A percentile compares a stretch with the other conserved stretches of the same genome.
Evolutionary conservation across 352 stramenopile genomes (phyloP).

Genomic region (Peronospora farinosa): DNA sequence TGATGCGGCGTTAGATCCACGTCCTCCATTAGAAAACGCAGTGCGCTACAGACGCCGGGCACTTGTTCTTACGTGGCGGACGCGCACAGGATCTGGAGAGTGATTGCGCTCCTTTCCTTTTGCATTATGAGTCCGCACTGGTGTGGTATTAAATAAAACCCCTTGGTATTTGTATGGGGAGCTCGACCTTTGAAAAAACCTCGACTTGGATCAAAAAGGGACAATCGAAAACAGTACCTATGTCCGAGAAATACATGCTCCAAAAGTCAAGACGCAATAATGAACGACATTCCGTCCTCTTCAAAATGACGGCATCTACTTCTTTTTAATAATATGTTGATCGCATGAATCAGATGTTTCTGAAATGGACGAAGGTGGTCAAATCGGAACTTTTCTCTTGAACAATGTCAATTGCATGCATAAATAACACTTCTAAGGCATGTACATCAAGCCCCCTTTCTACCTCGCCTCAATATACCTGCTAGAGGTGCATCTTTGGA

Average conservation of each 20-base stretch:
- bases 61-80: conserved; percentile 15
- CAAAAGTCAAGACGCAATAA: neutral
- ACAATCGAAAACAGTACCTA: conserved; percentile 3
- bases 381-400: neutral
- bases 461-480: conserved; percentile 12
- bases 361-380: neutral
- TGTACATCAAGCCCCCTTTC: conserved; percentile 24
- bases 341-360: neutral
- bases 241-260: conserved; percentile 15
- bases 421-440: neutral
- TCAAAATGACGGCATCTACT: no score
- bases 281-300: no score
- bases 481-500: conserved; percentile 16
- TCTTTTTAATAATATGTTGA: neutral
- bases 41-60: conserved; percentile 6
- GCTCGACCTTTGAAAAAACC: conserved; percentile 13
- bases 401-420: conserved; percentile 17
- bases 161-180: conserved; percentile 9
- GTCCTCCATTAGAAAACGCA: conserved; percentile 21
- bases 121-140: conserved; percentile 15
- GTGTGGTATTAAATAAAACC: conserved; percentile 12
- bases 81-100: conserved; percentile 23
- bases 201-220: conserved; percentile 17
- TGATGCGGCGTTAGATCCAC: conserved; percentile 12
- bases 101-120: conserved; percentile 29